Conservation (phyloP, 1,284 basidiomycete species). For the Gymnopus androsaceus region DNA sequence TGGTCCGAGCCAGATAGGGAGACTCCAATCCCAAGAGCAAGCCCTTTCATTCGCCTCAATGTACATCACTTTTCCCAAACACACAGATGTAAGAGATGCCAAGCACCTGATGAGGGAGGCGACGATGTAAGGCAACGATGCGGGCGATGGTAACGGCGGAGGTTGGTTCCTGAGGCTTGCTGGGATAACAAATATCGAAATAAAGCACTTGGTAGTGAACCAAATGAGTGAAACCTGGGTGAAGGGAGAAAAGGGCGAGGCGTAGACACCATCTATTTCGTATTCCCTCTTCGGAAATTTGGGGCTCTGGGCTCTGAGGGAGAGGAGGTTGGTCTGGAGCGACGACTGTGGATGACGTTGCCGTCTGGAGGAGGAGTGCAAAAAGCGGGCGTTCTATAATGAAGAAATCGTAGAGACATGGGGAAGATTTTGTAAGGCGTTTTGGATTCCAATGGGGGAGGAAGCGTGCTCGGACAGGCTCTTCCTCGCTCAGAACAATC, state of each 20-base stretch:
- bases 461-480: background rate
- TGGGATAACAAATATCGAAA: background rate
- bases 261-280: background rate
- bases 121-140: background rate
- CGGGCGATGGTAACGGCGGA: background rate
- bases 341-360: background rate
- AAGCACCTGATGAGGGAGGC: background rate
- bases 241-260: constrained; percentile 5
- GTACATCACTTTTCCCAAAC: background rate
- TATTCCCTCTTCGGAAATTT: background rate
- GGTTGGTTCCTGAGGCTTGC: background rate
- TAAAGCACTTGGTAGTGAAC: constrained; percentile 8
- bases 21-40: background rate
- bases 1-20: background rate
- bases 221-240: background rate
- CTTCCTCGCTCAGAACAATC: background rate
- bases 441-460: background rate
- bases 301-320: background rate
- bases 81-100: background rate
- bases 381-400: background rate
- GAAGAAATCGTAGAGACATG: background rate
- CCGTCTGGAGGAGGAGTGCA: background rate
- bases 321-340: background rate
- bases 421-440: background rate
- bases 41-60: background rate